These are phyloP conservation scores for Hymenoscyphus infarciens DNA, from an alignment of 2,329 filamentous ascomycete genomes.

Conservation along the genomic window DNA sequence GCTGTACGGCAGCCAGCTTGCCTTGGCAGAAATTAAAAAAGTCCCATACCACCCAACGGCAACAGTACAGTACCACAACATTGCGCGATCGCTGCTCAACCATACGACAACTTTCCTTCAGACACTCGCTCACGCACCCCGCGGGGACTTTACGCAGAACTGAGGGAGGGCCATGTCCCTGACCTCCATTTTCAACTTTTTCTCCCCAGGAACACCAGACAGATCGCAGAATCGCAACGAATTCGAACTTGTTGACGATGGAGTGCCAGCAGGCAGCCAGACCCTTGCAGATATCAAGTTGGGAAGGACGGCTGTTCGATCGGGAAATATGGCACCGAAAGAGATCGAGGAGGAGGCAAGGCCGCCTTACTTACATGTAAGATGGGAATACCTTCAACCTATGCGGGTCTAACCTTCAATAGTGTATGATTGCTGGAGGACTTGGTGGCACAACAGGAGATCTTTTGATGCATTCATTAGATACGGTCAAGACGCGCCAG, in stretches of 20 bases:
- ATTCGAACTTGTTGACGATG: conserved; percentile 37
- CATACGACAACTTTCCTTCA: not conserved
- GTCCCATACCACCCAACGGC: not conserved
- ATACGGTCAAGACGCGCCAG: conserved; percentile 97
- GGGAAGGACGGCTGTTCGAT: conserved; percentile 24
- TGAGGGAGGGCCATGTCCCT: conserved; percentile 52
- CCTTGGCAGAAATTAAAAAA: conserved; percentile 4
- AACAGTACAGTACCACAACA: not conserved
- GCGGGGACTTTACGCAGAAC: conserved; percentile 21
- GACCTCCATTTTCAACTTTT: conserved; percentile 50
- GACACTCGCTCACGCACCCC: conserved; percentile 15
- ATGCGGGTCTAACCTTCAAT: conserved; percentile 23
- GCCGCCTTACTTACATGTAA: conserved; percentile 62
- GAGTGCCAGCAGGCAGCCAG: conserved; percentile 33
- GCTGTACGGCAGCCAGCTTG: not conserved
- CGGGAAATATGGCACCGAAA: conserved; percentile 34
- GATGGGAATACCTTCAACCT: conserved; percentile 31
- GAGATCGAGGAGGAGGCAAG: conserved; percentile 45
- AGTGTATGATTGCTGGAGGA: conserved; percentile 95
- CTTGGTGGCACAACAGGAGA: conserved; percentile 90
- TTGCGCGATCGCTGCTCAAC: not conserved
- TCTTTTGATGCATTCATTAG: conserved; percentile 97
- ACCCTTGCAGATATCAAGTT: conserved; percentile 34
- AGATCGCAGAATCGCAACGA: conserved; percentile 27
- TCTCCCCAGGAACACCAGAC: conserved; percentile 40